Conservation (phyloP, 179 eudicot species). For the Corrigiola litoralis region DNA sequence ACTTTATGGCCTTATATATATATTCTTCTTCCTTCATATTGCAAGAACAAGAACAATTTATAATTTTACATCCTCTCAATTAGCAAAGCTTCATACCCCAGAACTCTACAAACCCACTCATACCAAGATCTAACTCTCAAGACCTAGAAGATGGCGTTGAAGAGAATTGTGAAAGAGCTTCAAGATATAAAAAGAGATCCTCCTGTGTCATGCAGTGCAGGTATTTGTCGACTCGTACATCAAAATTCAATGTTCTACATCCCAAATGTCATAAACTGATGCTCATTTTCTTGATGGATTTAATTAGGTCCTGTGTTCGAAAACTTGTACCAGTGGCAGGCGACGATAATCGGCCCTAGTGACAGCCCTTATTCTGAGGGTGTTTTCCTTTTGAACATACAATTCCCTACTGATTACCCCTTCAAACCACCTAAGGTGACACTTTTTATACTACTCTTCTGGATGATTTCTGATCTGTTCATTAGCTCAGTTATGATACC, state of each 20-base stretch:
- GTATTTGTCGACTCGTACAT: too few relatives aligned
- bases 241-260: too few relatives aligned
- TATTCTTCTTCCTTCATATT: slow-evolving; percentile 1
- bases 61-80: not conserved
- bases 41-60: not conserved
- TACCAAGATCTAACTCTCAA: not conserved
- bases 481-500: not conserved
- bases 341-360: slow-evolving; percentile 54
- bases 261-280: too few relatives aligned
- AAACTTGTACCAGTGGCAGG: slow-evolving; percentile 62
- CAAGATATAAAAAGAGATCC: slow-evolving; percentile 60
- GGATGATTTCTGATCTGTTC: too few relatives aligned
- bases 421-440: slow-evolving; percentile 63
- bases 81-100: not conserved
- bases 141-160: slow-evolving; percentile 42
- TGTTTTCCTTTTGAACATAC: slow-evolving; percentile 48
- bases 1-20: not conserved
- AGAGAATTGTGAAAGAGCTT: slow-evolving; percentile 57
- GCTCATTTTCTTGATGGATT: not conserved
- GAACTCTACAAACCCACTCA: not conserved
- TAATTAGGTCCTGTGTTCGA: slow-evolving; percentile 49
- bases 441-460: too few relatives aligned
- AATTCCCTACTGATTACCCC: slow-evolving; percentile 56
- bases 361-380: slow-evolving; percentile 65
- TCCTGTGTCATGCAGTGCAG: slow-evolving; percentile 66